phyloP scores from a whole-genome alignment of 768 basidiomycete species.

The Suillus bovinus region DNA sequence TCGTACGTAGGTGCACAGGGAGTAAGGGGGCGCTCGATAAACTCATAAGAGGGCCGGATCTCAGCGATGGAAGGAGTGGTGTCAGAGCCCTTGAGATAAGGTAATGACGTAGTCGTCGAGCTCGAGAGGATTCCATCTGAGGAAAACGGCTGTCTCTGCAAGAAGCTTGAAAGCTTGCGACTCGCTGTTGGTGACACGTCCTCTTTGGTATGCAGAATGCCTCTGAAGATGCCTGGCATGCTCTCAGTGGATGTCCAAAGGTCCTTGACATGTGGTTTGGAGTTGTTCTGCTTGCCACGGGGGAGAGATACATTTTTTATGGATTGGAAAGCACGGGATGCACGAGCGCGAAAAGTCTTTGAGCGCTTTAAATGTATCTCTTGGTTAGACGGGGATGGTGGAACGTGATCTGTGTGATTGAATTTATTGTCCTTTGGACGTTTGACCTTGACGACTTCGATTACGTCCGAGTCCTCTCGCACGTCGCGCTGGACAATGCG shows the following conservation, averaged over 20 bases:
- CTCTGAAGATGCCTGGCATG: slow-evolving; percentile 28
- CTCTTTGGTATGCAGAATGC: slow-evolving; percentile 9
- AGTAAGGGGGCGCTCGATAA: slow-evolving; percentile 12
- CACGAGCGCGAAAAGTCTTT: slow-evolving; percentile 46
- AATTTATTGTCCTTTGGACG: slow-evolving; percentile 30
- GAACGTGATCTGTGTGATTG: background rate
- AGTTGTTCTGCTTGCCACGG: slow-evolving; percentile 31
- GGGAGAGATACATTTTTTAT: slow-evolving; percentile 39
- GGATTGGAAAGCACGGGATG: slow-evolving; percentile 47
- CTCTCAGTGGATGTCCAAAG: slow-evolving; percentile 32
- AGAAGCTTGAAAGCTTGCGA: slow-evolving; percentile 29
- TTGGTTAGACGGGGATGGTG: slow-evolving; percentile 14
- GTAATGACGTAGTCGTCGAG: slow-evolving; percentile 12
- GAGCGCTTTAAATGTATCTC: slow-evolving; percentile 32
- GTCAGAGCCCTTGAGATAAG: slow-evolving; percentile 21
- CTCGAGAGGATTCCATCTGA: slow-evolving; percentile 20
- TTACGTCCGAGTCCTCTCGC: slow-evolving; percentile 51
- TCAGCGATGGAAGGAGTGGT: slow-evolving; percentile 25
- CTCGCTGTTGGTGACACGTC: slow-evolving; percentile 26
- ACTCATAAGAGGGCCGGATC: slow-evolving; percentile 9
- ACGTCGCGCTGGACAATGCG: slow-evolving; percentile 29
- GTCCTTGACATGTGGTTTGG: slow-evolving; percentile 42
- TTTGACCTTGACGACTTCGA: slow-evolving; percentile 61
- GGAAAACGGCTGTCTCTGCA: slow-evolving; percentile 25
- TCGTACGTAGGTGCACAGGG: slow-evolving; percentile 20